Evolutionary conservation across 768 basidiomycete species (phyloP).

Genomic region (Xerocomus brunneocitrinus): DNA sequence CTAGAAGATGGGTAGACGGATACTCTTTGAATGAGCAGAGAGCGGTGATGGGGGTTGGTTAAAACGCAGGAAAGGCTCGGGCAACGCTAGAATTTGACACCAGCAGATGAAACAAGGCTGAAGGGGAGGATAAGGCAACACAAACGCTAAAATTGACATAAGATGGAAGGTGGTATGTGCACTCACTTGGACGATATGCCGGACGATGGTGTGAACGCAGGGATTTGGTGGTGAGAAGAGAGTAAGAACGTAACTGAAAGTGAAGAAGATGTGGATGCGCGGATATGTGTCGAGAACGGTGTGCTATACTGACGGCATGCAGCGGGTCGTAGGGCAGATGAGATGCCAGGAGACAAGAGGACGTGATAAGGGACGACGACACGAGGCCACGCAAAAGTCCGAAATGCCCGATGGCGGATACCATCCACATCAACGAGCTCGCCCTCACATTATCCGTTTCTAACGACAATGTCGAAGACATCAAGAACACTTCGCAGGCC

Average conservation of each 20-base stretch:
- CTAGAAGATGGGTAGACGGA: no score
- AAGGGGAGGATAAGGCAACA: no score
- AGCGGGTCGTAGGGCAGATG: no score
- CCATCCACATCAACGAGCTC: slow-evolving; percentile 48
- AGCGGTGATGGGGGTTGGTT: no score
- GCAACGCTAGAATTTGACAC: no score
- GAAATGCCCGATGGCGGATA: slow-evolving; percentile 14
- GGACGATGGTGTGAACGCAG: neutral
- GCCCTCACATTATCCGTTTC: slow-evolving; percentile 38
- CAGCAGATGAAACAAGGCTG: no score
- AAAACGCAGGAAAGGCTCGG: no score
- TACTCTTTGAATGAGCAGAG: no score
- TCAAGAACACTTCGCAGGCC: slow-evolving; percentile 40
- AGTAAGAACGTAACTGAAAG: neutral
- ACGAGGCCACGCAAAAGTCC: neutral
- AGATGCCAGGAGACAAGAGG: no score
- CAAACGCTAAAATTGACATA: neutral
- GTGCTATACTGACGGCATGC: neutral
- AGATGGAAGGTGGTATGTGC: neutral
- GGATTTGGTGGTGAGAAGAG: neutral
- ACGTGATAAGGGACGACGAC: no score
- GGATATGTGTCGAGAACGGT: neutral
- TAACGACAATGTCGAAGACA: slow-evolving; percentile 28
- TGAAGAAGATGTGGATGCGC: no score
- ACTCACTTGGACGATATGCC: neutral